phyloP scores from a whole-genome alignment of 2,329 filamentous ascomycete genomes.

The Paecilomyces sp. region DNA sequence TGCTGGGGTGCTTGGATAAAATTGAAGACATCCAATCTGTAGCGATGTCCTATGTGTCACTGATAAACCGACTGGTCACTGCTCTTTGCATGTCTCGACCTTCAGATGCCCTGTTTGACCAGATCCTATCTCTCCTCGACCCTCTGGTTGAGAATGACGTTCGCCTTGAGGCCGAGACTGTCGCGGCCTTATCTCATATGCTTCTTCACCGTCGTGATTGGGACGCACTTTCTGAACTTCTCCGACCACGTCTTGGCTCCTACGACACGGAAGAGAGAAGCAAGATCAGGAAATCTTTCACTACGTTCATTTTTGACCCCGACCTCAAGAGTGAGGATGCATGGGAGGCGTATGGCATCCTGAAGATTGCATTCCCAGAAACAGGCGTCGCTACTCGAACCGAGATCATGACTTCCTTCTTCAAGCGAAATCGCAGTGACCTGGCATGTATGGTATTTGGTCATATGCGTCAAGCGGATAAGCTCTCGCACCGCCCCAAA shows the following conservation, averaged over 20 bases:
- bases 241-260: constrained; percentile 56
- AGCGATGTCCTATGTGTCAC: constrained; percentile 52
- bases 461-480: constrained; percentile 79
- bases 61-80: constrained; percentile 65
- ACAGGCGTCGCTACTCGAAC: constrained; percentile 60
- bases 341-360: constrained; percentile 56
- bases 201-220: constrained; percentile 71
- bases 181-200: constrained; percentile 63
- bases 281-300: constrained; percentile 58
- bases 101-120: constrained; percentile 57
- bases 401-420: constrained; percentile 74
- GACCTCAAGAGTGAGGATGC: constrained; percentile 53
- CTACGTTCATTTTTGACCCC: constrained; percentile 60
- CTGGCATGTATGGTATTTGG: constrained; percentile 83
- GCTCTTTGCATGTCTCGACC: constrained; percentile 52
- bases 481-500: constrained; percentile 57
- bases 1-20: constrained; percentile 48
- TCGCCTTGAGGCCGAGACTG: constrained; percentile 65
- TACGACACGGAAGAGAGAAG: constrained; percentile 53
- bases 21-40: constrained; percentile 45
- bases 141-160: constrained; percentile 64
- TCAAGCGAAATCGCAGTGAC: constrained; percentile 67
- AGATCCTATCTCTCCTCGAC: constrained; percentile 65
- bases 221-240: constrained; percentile 71
- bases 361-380: constrained; percentile 53